Base-by-base conservation (phyloP, 495 filamentous ascomycete genomes). In the Hypoxylon lienhwacheense region DNA sequence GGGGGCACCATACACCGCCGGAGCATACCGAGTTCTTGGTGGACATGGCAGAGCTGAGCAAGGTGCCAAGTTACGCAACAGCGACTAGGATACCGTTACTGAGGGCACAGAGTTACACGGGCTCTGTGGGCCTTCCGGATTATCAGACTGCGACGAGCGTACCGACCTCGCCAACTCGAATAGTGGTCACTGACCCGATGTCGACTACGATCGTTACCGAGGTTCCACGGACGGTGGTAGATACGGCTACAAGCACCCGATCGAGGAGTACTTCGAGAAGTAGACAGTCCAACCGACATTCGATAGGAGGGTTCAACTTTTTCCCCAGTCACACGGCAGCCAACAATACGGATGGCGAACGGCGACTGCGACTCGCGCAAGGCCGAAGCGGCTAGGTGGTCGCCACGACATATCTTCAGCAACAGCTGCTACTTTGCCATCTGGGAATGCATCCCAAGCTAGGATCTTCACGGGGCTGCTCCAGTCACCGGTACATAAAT, bases 11-110 rank as follows among this genome's bases (percentile, higher is more conserved):
- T 11, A 81, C 79, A 16, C 61, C 66, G 5, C 82, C 85, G 12
- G 81, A 82, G 55, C 82, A 86, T 46, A 73, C 81, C 17, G 85
- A 89, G 53, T 83, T 76, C 45, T 69, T 76, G n/a, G n/a, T n/a
- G 17, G 82, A 86, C 56, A 71, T 85, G 22, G 80, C 81, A 47
- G 75, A 78, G 29, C 71, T 92, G 14, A 85, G 79, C 58, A 86
- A 84, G 41, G 88, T 93, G 5, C 90, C 90, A 3, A 90, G 85
- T 41, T 95, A 95, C 66, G 74, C 79, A 3, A 91, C 90, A 8
- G 90, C 90, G 0, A 77, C 91, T 12, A 81, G 77, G 35, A 76
- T 82, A 0, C 77, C 79, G 7, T 70, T 82, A 11, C 76, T 77
- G 21, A 50, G 66, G n/a, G 49, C 41, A 20, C 47, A 47, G 20